Percentiles rank a stretch among this genome's conserved stretches.
These are phyloP conservation scores for Neolentinus lepideus DNA, from an alignment of 1,284 basidiomycete species.

Conservation along the genomic window DNA sequence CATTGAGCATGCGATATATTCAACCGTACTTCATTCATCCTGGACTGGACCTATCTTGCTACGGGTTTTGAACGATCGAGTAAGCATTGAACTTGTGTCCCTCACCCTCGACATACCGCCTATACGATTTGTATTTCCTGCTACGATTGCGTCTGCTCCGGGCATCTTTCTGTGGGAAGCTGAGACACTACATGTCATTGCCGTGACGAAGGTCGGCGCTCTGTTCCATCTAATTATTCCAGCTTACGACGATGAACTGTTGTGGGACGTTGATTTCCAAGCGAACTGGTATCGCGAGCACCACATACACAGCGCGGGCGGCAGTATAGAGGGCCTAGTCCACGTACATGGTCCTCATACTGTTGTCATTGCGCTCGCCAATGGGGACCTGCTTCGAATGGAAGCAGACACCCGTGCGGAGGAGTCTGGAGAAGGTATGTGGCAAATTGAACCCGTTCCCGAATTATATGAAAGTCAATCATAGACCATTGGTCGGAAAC, in stretches of 20 bases:
- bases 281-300: constrained; percentile 65
- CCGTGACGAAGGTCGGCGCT: constrained; percentile 61
- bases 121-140: constrained; percentile 75
- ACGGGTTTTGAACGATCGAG: constrained; percentile 68
- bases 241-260: constrained; percentile 36
- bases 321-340: constrained; percentile 43
- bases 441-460: constrained; percentile 9
- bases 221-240: constrained; percentile 76
- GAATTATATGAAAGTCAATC: neutral
- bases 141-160: constrained; percentile 60
- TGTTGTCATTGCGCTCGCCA: constrained; percentile 57
- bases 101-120: constrained; percentile 56
- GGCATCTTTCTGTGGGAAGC: constrained; percentile 54
- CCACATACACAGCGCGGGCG: constrained; percentile 46
- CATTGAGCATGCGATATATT: constrained; percentile 69
- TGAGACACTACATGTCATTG: constrained; percentile 64
- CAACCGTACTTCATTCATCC: constrained; percentile 50
- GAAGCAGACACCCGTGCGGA: constrained; percentile 51
- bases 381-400: constrained; percentile 69
- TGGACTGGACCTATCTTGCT: constrained; percentile 64
- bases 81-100: constrained; percentile 72
- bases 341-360: constrained; percentile 67
- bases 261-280: constrained; percentile 51
- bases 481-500: constrained; percentile 65
- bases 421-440: constrained; percentile 47